Percentiles rank a stretch among this genome's conserved stretches.
Evolutionary conservation across 345 rosid genomes (phyloP).

Genomic region (Rhodamnia argentea): DNA sequence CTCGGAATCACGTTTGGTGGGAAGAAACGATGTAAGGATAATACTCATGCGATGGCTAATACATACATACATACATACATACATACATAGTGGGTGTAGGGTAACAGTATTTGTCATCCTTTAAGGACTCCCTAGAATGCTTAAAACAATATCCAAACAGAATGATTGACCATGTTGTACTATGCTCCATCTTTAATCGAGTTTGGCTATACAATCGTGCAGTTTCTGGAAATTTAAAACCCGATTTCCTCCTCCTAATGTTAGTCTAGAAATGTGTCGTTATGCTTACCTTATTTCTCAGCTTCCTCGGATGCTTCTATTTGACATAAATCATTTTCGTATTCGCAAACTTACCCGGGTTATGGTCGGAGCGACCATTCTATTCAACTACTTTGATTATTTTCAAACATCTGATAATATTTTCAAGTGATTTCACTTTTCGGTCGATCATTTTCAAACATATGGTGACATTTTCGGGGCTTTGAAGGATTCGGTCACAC

Average conservation of each 20-base stretch:
- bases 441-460: background rate
- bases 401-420: background rate
- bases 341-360: background rate
- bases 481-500: background rate
- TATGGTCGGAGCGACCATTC: background rate
- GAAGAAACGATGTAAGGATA: background rate
- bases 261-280: background rate
- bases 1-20: background rate
- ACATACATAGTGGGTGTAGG: background rate
- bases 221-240: no score
- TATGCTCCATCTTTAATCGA: background rate
- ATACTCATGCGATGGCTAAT: background rate
- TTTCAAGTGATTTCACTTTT: background rate
- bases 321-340: background rate
- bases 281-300: background rate
- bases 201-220: no score
- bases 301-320: background rate
- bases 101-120: background rate
- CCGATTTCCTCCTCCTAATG: background rate
- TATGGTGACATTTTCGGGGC: background rate
- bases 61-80: no score
- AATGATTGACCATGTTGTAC: background rate
- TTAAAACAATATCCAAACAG: background rate
- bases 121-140: background rate
- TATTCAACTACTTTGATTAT: background rate